A percentile compares a stretch with the other conserved stretches of the same genome.
Evolutionary conservation across 2,329 filamentous ascomycete genomes (phyloP).

Genomic region (Colletotrichum somersetense): DNA sequence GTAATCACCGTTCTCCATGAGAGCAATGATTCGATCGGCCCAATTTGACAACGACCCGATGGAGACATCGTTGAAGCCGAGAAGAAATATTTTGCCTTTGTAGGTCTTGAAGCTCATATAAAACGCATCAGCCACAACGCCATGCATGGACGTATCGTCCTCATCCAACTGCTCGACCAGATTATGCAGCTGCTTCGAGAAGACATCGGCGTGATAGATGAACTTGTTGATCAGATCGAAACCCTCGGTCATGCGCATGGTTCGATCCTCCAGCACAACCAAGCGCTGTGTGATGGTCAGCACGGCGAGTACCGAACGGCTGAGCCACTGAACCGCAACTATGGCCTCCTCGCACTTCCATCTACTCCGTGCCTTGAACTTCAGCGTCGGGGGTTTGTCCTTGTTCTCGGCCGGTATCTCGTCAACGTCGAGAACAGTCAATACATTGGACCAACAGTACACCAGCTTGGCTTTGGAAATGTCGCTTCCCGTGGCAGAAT

Average conservation of each 20-base stretch:
- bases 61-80: constrained; percentile 94
- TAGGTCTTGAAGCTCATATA: constrained; percentile 98
- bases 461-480: constrained; percentile 88
- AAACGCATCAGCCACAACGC: constrained; percentile 95
- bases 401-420: constrained; percentile 76
- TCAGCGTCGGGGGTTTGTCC: constrained; percentile 82
- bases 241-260: constrained; percentile 91
- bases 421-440: constrained; percentile 91
- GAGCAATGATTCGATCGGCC: constrained; percentile 91
- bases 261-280: constrained; percentile 90
- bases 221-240: constrained; percentile 93
- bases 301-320: constrained; percentile 89
- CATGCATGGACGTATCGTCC: constrained; percentile 89
- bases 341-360: constrained; percentile 97
- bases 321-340: constrained; percentile 96
- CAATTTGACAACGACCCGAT: constrained; percentile 96
- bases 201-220: constrained; percentile 91
- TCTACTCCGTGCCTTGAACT: constrained; percentile 84
- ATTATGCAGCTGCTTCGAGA: constrained; percentile 85
- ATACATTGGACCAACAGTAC: constrained; percentile 98
- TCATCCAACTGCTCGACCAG: constrained; percentile 92
- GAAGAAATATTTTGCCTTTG: constrained; percentile 90
- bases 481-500: constrained; percentile 74
- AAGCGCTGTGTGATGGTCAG: constrained; percentile 95
- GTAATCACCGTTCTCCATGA: constrained; percentile 98